These are phyloP conservation scores for Candida saitoana DNA, from an alignment of 805 yeast species.

Conservation along the genomic window DNA sequence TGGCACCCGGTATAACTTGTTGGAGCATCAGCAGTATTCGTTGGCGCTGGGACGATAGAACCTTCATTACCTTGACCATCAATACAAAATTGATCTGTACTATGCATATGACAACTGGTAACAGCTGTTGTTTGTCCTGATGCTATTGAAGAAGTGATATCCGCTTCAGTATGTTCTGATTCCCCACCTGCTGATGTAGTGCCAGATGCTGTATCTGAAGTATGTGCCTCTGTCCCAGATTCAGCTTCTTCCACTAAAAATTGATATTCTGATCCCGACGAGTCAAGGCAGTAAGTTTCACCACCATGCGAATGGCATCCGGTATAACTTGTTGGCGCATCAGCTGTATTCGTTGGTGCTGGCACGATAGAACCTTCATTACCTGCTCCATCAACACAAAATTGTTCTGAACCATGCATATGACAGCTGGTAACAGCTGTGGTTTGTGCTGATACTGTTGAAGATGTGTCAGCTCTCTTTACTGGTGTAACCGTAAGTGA, in stretches of 20 bases:
- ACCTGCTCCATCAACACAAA: conserved; percentile 19
- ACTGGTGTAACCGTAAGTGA: neutral
- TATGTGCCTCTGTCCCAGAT: too few species aligned
- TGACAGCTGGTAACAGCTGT: conserved; percentile 17
- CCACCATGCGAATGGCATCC: conserved; percentile 19
- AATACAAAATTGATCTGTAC: conserved; percentile 14
- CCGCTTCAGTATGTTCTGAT: neutral
- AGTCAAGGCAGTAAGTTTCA: conserved; percentile 16
- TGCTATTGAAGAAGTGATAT: neutral
- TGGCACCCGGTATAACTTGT: conserved; percentile 18
- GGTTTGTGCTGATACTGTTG: conserved; percentile 2
- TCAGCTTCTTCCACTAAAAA: conserved; percentile 10
- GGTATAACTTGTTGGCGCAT: conserved; percentile 13
- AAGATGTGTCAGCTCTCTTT: neutral
- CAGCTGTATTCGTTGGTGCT: conserved; percentile 13
- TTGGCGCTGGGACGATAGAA: conserved; percentile 16
- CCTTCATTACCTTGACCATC: conserved; percentile 21
- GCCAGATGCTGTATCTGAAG: too few species aligned
- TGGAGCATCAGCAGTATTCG: conserved; percentile 11
- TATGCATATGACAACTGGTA: conserved; percentile 21
- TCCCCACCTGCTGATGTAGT: too few species aligned
- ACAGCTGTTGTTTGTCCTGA: conserved; percentile 7
- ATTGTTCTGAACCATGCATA: conserved; percentile 16
- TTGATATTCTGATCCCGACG: conserved; percentile 13
- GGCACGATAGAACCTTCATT: conserved; percentile 20